Conservation (phyloP, 768 basidiomycete genomes). For the Boletus tylopilopsis region DNA sequence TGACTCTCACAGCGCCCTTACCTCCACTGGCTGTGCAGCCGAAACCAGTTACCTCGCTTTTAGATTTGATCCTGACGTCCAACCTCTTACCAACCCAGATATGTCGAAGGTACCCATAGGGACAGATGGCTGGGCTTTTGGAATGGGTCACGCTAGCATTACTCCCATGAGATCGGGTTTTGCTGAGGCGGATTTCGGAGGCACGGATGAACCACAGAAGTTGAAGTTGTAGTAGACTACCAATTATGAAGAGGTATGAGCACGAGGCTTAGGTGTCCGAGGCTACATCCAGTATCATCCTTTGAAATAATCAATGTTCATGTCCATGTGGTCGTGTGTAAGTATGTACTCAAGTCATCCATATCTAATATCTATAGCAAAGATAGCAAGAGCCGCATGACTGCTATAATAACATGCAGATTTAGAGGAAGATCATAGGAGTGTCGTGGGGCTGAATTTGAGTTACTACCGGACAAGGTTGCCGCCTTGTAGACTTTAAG, state of each 20-base stretch:
- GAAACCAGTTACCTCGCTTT: slow-evolving; percentile 50
- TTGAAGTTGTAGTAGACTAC: slow-evolving; percentile 39
- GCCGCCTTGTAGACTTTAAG: slow-evolving; percentile 72
- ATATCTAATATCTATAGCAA: slow-evolving; percentile 14
- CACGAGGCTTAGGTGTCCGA: background rate
- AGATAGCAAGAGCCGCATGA: slow-evolving; percentile 15
- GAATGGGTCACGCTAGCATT: slow-evolving; percentile 66
- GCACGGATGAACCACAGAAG: slow-evolving; percentile 5
- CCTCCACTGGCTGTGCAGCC: background rate
- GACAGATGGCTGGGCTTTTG: slow-evolving; percentile 79
- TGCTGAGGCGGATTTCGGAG: slow-evolving; percentile 43
- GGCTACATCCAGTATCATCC: slow-evolving; percentile 5
- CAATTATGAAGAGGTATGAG: background rate
- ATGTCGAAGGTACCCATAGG: slow-evolving; percentile 62
- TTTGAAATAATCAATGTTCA: slow-evolving; percentile 9
- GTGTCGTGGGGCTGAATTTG: slow-evolving; percentile 9
- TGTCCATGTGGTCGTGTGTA: background rate
- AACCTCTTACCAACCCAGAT: slow-evolving; percentile 59
- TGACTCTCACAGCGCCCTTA: slow-evolving; percentile 31
- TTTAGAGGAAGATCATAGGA: slow-evolving; percentile 3
- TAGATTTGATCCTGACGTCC: slow-evolving; percentile 73
- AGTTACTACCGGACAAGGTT: slow-evolving; percentile 37
- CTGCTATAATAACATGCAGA: slow-evolving; percentile 10
- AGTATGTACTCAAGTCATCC: too few species aligned
- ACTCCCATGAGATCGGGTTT: slow-evolving; percentile 77